A percentile compares a stretch with the other conserved stretches of the same genome.
phyloP scores from a whole-genome alignment of 768 basidiomycete genomes.

The Cyclocybe cylindracea region DNA sequence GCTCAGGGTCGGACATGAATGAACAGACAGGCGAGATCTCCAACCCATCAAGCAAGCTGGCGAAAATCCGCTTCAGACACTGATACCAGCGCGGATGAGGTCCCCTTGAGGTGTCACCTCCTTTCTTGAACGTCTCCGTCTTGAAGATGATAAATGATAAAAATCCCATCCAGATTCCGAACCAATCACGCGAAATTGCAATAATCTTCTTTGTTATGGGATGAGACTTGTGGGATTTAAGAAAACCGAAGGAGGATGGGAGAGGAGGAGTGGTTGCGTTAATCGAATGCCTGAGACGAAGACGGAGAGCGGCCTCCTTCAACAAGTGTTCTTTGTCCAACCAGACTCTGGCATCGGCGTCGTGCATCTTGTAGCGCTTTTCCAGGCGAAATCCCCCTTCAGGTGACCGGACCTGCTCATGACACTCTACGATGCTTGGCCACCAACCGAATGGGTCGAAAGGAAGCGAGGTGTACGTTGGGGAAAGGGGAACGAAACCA shows the following conservation, averaged over 20 bases:
- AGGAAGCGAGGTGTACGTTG: too few species aligned
- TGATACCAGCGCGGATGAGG: not conserved
- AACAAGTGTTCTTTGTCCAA: not conserved
- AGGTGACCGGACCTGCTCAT: too few species aligned
- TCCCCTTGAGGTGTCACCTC: not conserved
- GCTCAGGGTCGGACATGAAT: not conserved
- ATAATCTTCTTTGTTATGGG: slow-evolving; percentile 3
- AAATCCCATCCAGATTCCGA: slow-evolving; percentile 14
- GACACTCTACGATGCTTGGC: too few species aligned
- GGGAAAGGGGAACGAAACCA: too few species aligned
- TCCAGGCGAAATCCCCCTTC: not conserved
- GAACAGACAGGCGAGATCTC: not conserved
- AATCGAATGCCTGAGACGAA: slow-evolving; percentile 1
- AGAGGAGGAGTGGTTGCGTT: not conserved
- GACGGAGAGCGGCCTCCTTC: not conserved
- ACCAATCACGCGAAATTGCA: slow-evolving; percentile 1
- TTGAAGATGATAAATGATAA: slow-evolving; percentile 2
- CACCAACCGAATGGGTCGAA: too few species aligned
- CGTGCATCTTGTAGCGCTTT: slow-evolving; percentile 1
- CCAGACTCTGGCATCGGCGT: not conserved
- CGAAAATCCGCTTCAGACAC: not conserved
- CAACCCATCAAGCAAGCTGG: slow-evolving; percentile 3
- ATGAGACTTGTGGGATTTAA: slow-evolving; percentile 1
- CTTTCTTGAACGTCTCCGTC: not conserved
- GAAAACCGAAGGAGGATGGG: slow-evolving; percentile 4